Evolutionary conservation across 345 rosid species (phyloP).

Genomic region (Gossypioides kirkii): DNA sequence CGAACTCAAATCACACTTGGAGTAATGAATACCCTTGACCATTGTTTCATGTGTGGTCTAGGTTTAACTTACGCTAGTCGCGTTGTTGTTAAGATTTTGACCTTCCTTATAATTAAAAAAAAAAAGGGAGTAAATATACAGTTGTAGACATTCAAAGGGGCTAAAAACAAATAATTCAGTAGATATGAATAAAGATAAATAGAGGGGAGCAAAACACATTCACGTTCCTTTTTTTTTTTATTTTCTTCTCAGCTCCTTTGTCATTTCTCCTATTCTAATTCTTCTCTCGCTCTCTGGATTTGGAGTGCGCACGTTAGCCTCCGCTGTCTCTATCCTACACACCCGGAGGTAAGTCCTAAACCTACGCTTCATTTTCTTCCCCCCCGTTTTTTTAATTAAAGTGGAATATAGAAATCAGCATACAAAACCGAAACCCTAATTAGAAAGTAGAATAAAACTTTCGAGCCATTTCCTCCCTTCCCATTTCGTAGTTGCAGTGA

Average conservation of each 20-base stretch:
- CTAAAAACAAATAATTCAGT: not conserved
- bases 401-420: not conserved
- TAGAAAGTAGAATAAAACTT: not conserved
- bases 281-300: not conserved
- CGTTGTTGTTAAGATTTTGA: no score
- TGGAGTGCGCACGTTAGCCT: not conserved
- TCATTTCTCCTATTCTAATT: no score
- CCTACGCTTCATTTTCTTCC: not conserved
- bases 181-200: not conserved
- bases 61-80: no score
- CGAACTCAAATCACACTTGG: rapidly evolving
- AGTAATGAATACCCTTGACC: rapidly evolving
- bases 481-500: not conserved
- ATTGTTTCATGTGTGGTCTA: no score
- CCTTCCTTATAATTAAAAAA: no score
- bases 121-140: not conserved
- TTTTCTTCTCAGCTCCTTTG: not conserved
- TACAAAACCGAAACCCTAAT: not conserved
- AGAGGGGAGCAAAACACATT: not conserved
- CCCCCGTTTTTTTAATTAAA: not conserved
- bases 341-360: not conserved
- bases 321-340: not conserved
- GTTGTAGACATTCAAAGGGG: not conserved
- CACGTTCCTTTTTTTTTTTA: not conserved
- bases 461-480: not conserved